These are phyloP conservation scores for Miscanthus lutarioriparius DNA, from an alignment of 176 grass and related monocot genomes.

Conservation along the genomic window DNA sequence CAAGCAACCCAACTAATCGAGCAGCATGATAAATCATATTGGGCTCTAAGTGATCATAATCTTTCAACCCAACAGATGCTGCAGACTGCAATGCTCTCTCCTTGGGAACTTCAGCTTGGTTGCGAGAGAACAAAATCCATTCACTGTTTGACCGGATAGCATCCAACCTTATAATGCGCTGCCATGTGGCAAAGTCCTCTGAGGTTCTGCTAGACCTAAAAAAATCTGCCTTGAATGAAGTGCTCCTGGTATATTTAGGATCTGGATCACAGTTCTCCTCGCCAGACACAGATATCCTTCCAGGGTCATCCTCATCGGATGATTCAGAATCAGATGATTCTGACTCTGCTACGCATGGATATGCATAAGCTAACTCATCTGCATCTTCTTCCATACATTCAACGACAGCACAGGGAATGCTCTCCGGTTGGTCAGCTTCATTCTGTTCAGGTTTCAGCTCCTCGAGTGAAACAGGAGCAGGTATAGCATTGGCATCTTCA, in stretches of 20 bases:
- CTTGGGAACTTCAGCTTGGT: constrained; percentile 57
- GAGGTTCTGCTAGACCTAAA: constrained; percentile 55
- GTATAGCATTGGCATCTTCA: constrained; percentile 42
- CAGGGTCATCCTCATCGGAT: constrained; percentile 72
- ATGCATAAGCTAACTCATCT: constrained; percentile 35
- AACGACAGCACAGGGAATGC: background rate
- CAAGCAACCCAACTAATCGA: constrained; percentile 74
- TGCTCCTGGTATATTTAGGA: constrained; percentile 52
- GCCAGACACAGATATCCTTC: constrained; percentile 50
- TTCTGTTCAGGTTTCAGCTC: constrained; percentile 45
- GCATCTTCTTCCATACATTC: constrained; percentile 50
- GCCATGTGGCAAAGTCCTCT: constrained; percentile 83
- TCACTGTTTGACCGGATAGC: constrained; percentile 74
- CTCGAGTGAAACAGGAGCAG: constrained; percentile 39
- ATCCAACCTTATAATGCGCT: constrained; percentile 94
- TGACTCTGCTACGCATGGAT: constrained; percentile 62
- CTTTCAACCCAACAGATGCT: constrained; percentile 60
- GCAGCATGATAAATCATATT: constrained; percentile 80
- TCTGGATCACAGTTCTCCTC: constrained; percentile 57
- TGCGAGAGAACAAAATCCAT: constrained; percentile 68
- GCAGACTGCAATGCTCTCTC: constrained; percentile 63
- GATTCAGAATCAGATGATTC: constrained; percentile 90
- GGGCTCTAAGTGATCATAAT: constrained; percentile 74
- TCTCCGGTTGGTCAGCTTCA: constrained; percentile 47
- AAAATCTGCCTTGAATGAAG: constrained; percentile 63